Base-by-base conservation (phyloP, 495 filamentous ascomycete species). In the Cercophora scortea region DNA sequence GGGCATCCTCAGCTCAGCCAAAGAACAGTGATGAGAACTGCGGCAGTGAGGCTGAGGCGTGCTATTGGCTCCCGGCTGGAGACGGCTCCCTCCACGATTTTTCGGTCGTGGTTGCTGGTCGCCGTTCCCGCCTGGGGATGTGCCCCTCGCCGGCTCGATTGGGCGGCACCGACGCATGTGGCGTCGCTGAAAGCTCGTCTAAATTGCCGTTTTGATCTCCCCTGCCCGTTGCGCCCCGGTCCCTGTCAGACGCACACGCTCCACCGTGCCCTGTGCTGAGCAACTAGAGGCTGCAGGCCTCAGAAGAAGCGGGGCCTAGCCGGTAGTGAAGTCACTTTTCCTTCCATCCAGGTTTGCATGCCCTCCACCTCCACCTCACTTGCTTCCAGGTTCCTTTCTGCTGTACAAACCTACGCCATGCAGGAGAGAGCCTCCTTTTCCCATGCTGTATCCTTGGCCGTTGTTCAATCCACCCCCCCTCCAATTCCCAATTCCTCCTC, bases 151-250 rank as follows among this genome's bases (percentile, higher is more conserved):
- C 2, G 5, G 25, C 58, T 47, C 10, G 42, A 55, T 54, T 45
- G 51, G 59, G 54, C 40, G 18, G n/a, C 19, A 12, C 10, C 13
- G 33, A 34, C 35, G 32, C 32, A 52, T 50, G 56, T 60, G 64
- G 61, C 61, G 57, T 47, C 53, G 63, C 65, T 68, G 65, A 68
- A 61, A 52, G 58, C 54, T 66, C 64, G 61, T 48, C 47, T 57
- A 57, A 53, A 2, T 59, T 62, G 40, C 65, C 63, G 41, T 35
- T 60, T 64, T 35, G 45, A 59, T 5, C n/a, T 25, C 25, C 25
- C 25, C 25, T 25, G 25, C 25, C 25, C 25, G 25, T 25, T 25
- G 25, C 25, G 25, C 25, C 25, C 25, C 25, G 38, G 17, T 41
- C 52, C 56, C 46, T 47, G 60, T 44, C 55, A 45, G 39, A 47